These are phyloP conservation scores for Lecanicillium sp. DNA, from an alignment of 2,329 filamentous ascomycete genomes.

Conservation along the genomic window DNA sequence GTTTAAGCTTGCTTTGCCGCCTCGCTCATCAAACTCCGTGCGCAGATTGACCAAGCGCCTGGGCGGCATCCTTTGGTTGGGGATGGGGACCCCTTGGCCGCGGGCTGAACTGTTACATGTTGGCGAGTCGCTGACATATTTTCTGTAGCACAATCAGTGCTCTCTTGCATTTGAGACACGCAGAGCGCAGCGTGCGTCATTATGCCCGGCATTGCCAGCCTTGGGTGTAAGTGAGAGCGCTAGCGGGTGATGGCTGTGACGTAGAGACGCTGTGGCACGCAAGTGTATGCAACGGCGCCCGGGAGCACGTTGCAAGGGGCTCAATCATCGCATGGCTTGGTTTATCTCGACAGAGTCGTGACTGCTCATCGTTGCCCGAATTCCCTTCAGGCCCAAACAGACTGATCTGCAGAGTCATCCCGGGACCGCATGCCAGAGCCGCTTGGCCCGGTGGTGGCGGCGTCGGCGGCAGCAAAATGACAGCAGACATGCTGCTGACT, in stretches of 20 bases:
- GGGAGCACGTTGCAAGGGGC: neutral
- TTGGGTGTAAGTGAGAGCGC: neutral
- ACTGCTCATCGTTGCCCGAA: neutral
- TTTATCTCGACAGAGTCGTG: neutral
- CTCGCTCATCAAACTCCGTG: neutral
- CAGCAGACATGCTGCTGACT: no score
- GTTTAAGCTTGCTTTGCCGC: conserved; percentile 7
- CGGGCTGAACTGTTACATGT: neutral
- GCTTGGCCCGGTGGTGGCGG: neutral
- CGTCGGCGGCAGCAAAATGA: no score
- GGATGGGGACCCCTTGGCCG: neutral
- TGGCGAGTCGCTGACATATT: neutral
- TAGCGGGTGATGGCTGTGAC: neutral
- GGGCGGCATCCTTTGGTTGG: neutral
- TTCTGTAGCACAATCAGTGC: conserved; percentile 1
- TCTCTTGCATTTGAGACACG: conserved; percentile 7
- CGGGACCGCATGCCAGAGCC: neutral
- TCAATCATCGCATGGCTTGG: neutral
- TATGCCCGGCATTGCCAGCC: neutral
- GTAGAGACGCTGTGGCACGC: neutral
- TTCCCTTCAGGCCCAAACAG: neutral
- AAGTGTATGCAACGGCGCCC: neutral
- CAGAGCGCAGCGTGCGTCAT: conserved; percentile 8
- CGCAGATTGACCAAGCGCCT: neutral
- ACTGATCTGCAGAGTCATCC: neutral